These are phyloP conservation scores for Suillus subalutaceus DNA, from an alignment of 768 basidiomycete genomes.

Conservation along the genomic window DNA sequence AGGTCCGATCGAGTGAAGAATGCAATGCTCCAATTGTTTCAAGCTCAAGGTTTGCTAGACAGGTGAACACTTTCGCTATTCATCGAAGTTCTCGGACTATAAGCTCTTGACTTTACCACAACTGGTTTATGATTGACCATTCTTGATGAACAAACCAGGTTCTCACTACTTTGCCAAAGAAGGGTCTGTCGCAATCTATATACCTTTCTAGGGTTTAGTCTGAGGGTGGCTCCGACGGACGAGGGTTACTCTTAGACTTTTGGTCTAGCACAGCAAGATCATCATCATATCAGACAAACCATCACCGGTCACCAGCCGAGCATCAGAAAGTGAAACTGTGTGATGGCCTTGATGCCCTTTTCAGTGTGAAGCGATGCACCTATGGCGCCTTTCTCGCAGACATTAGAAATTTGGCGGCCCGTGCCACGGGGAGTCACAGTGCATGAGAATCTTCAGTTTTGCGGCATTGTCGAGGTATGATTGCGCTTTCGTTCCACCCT, in stretches of 20 bases:
- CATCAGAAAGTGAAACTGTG: not conserved
- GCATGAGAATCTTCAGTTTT: constrained; percentile 6
- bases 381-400: not conserved
- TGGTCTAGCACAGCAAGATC: not conserved
- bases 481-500: constrained; percentile 7
- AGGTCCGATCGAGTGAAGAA: not conserved
- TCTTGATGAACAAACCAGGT: not conserved
- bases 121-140: constrained; percentile 7
- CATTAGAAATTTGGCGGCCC: not conserved
- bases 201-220: constrained; percentile 5
- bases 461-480: constrained; percentile 3
- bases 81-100: not conserved
- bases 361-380: not conserved
- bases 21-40: not conserved
- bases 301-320: not conserved
- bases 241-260: not conserved
- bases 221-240: not conserved
- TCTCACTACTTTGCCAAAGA: constrained; percentile 2
- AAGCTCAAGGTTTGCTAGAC: constrained; percentile 6
- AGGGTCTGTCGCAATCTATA: not conserved
- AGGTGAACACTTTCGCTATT: not conserved
- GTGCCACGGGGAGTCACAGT: not conserved
- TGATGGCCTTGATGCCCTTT: not conserved
- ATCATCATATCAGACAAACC: not conserved
- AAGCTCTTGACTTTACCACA: not conserved